These are phyloP conservation scores for Sechiopsis laciniata DNA, from an alignment of 306 rosid species.

Conservation along the genomic window DNA sequence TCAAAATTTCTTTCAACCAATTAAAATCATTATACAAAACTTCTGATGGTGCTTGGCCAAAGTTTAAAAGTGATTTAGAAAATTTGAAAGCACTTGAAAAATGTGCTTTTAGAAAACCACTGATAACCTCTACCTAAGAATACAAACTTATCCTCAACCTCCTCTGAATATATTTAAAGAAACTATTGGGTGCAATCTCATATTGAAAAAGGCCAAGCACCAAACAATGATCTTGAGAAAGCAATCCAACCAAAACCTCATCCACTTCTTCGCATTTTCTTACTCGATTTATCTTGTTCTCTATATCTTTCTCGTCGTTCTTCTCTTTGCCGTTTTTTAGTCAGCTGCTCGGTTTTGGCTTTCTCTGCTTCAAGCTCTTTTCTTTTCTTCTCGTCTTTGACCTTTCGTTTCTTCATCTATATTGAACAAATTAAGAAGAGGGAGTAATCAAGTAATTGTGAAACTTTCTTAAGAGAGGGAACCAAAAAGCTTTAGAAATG, in stretches of 20 bases:
- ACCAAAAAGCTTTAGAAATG: not conserved
- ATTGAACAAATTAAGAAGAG: not conserved
- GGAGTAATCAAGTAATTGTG: not conserved
- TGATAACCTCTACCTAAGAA: not conserved
- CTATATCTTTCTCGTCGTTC: conserved; percentile 72
- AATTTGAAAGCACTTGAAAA: not conserved
- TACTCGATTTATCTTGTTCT: conserved; percentile 51
- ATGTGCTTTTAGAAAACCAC: not conserved
- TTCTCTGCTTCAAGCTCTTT: conserved; percentile 51
- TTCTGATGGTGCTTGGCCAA: not conserved
- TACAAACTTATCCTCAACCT: too few relatives aligned
- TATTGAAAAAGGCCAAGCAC: too few relatives aligned
- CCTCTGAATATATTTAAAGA: too few relatives aligned
- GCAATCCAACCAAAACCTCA: not conserved
- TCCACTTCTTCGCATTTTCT: conserved; percentile 42
- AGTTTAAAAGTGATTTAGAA: not conserved
- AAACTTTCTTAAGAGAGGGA: not conserved
- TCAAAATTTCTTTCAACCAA: not conserved
- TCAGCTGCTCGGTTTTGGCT: conserved; percentile 57
- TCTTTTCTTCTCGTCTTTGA: conserved; percentile 52
- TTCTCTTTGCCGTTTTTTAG: conserved; percentile 73
- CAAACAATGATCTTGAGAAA: too few relatives aligned
- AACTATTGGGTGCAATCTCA: too few relatives aligned
- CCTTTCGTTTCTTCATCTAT: conserved; percentile 71
- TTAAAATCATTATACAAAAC: not conserved